Evolutionary conservation across 2,329 filamentous ascomycete species (phyloP).

Genomic region (Venturia carpophila): DNA sequence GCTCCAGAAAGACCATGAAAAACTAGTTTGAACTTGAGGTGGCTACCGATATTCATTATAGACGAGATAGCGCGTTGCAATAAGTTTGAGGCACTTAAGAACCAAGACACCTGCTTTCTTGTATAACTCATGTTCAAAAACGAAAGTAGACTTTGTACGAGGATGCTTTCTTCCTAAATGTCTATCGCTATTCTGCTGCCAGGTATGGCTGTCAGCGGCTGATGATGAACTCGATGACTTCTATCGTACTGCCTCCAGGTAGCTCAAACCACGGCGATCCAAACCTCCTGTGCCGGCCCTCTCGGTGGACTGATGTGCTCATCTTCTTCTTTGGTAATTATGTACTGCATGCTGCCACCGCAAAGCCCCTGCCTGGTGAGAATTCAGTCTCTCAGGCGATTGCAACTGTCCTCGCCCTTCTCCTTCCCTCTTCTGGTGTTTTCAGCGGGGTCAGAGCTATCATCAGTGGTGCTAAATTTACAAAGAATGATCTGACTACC

Average conservation of each 20-base stretch:
- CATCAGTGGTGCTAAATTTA: conserved; percentile 1
- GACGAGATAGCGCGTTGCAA: too few species aligned
- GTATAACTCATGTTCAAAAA: too few species aligned
- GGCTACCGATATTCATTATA: too few species aligned
- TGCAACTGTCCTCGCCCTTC: conserved; percentile 2
- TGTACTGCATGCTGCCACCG: conserved; percentile 24
- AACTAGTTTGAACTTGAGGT: too few species aligned
- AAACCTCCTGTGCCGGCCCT: conserved; percentile 23
- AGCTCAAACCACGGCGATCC: conserved; percentile 19
- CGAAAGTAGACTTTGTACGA: too few species aligned
- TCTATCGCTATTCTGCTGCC: too few species aligned
- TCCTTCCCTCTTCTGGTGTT: not conserved
- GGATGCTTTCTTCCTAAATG: too few species aligned
- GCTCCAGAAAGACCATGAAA: too few species aligned
- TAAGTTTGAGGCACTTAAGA: too few species aligned
- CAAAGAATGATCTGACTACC: not conserved
- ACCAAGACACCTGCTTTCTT: too few species aligned
- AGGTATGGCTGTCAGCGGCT: too few species aligned
- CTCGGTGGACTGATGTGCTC: conserved; percentile 22
- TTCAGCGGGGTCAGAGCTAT: not conserved
- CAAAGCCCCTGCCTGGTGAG: not conserved
- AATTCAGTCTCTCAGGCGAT: not conserved
- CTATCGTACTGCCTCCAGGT: not conserved
- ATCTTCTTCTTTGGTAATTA: conserved; percentile 26
- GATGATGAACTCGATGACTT: not conserved